A percentile compares a stretch with the other conserved stretches of the same genome.
Evolutionary conservation across 805 yeast species (phyloP).

Genomic region (Candida cerambycidarum): DNA sequence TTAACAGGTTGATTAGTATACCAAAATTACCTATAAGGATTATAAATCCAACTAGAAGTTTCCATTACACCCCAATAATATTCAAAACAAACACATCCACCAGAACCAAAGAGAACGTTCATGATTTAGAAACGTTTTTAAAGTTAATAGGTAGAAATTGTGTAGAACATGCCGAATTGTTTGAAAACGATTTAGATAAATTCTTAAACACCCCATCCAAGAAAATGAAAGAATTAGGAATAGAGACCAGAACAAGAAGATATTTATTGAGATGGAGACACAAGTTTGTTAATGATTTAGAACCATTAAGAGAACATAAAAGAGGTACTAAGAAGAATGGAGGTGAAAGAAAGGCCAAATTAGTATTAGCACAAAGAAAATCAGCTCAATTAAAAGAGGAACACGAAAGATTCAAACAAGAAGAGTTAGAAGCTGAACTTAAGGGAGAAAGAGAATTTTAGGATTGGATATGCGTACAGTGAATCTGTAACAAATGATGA

Average conservation of each 20-base stretch:
- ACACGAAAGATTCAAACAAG: slow-evolving; percentile 38
- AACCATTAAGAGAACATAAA: slow-evolving; percentile 54
- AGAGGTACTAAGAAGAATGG: slow-evolving; percentile 76
- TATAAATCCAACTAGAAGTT: slow-evolving; percentile 4
- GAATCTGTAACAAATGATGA: too few species aligned
- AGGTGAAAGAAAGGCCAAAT: slow-evolving; percentile 77
- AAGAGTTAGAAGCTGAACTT: slow-evolving; percentile 41
- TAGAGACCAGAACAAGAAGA: slow-evolving; percentile 69
- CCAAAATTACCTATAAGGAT: slow-evolving; percentile 1
- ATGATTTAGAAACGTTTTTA: slow-evolving; percentile 71
- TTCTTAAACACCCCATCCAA: slow-evolving; percentile 57
- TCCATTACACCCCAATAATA: slow-evolving; percentile 13
- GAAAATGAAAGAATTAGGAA: slow-evolving; percentile 70
- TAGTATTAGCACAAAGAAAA: slow-evolving; percentile 49
- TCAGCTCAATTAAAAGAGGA: slow-evolving; percentile 63
- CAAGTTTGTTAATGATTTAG: slow-evolving; percentile 56
- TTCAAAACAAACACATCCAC: slow-evolving; percentile 54
- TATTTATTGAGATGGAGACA: slow-evolving; percentile 75
- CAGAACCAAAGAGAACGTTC: slow-evolving; percentile 44
- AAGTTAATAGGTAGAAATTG: slow-evolving; percentile 76
- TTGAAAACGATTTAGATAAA: slow-evolving; percentile 59
- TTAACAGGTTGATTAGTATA: slow-evolving; percentile 6
- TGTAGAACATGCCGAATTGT: slow-evolving; percentile 62
- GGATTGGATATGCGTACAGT: background rate
- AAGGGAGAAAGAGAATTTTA: slow-evolving; percentile 45